A percentile compares a stretch with the other conserved stretches of the same genome.
phyloP scores from a whole-genome alignment of 2,329 filamentous ascomycete genomes.

The Cytospora paraplurivora region DNA sequence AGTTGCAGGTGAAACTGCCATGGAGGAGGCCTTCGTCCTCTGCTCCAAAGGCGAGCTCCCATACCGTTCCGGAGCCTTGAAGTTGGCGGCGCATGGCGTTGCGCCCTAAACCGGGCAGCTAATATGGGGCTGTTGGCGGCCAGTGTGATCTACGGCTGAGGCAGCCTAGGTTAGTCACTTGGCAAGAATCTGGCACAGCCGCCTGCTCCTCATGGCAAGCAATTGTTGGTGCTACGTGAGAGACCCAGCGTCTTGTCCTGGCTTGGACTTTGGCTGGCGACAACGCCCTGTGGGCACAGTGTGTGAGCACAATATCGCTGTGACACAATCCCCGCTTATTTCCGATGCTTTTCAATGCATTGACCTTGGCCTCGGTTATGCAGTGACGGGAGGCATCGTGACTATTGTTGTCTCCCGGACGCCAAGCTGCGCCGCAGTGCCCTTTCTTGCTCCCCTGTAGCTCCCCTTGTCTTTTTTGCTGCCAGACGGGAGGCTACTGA shows the following conservation, averaged over 20 bases:
- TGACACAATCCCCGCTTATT: conserved; percentile 5
- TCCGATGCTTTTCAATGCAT: conserved; percentile 7
- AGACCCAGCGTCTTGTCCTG: neutral
- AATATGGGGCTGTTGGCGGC: neutral
- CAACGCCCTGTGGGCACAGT: conserved; percentile 4
- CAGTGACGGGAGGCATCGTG: conserved; percentile 2
- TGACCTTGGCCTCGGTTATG: neutral
- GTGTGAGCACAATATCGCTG: conserved; percentile 1
- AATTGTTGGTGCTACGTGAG: conserved; percentile 14
- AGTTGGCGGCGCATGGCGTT: neutral
- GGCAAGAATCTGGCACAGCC: neutral
- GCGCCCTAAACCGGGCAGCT: conserved; percentile 6
- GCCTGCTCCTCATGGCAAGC: neutral
- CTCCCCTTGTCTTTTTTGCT: neutral
- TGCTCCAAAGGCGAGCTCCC: conserved; percentile 9
- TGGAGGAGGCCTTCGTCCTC: neutral
- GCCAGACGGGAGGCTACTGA: conserved; percentile 14
- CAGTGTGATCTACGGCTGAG: no score
- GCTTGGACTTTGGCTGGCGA: neutral
- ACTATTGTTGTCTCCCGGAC: neutral
- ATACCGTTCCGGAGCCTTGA: neutral
- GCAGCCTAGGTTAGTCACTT: no score
- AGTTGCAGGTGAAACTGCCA: conserved; percentile 3
- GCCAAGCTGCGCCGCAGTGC: neutral
- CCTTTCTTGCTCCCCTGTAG: neutral